Evolutionary conservation across 192 early-diverging fungal genomes (phyloP), one percentile per base, ranked within the genome.

Genomic region (Spizellomyces sp.): DNA sequence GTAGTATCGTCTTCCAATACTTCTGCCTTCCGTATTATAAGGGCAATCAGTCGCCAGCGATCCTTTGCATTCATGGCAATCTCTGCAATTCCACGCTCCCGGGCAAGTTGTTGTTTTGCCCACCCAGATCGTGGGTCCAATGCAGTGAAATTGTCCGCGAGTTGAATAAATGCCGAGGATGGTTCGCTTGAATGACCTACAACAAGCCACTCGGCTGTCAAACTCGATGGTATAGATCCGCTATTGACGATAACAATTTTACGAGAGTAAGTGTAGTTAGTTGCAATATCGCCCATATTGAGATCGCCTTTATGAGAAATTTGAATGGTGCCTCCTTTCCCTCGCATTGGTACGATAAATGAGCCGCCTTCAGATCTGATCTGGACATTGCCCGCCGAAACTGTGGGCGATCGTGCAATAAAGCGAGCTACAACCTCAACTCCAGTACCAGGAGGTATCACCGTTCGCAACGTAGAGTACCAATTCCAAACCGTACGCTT

Each of bases 241-340:
- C 63, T 71, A 64, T 89, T 89, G 12, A 69, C 45, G 19, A 89
- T 70, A 4, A 70, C 65, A 14, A 89, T 43, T 67, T 84, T 89
- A 47, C 86, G 76, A 8, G 55, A 56, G 62, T 83, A 86, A 22
- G 82, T 80, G 69, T 70, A 83, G 58, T 86, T 87, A 48, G 77
- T 81, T 5, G 87, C 80, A 62, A 89, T 87, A 68, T 89, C 87
- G 6, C 86, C 87, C 77, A 89, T 87, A 52, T 64, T 77, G 0
- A 89, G 71, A 75, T 88, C 87, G 2, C 87, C 87, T 55, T 66
- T 80, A 62, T 89, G 87, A 4, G 73, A 55, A 22, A 89, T 61
- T 22, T 80, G 55, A 48, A 89, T 80, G 5, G 87, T 86, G 43
- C 87, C 87, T 10, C 86, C 87, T 62, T 86, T 86, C 43, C 83